Base-by-base conservation (phyloP, 805 yeast genomes). In the Kazachstania taianensis region DNA sequence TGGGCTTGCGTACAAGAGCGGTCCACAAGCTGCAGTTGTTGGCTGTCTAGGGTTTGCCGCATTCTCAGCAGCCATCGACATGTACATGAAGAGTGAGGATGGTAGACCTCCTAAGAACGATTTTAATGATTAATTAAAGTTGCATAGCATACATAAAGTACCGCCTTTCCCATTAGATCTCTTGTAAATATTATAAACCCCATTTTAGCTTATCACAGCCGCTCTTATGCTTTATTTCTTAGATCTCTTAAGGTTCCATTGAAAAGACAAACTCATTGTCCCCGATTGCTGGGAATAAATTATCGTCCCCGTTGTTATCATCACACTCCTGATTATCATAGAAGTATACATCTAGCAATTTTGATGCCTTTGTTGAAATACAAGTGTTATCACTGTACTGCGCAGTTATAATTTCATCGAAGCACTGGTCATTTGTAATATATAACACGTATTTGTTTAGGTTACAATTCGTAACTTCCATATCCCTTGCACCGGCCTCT, bases 11-110 rank as follows among this genome's bases (percentile, higher is more conserved):
- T 71, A 82, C 47, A 84, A 81, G 54, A 75, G 92, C 32, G 98
- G 98, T 1, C 98, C 98, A 1, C 86, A 79, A 49, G 94, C 94
- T 20, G 92, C 95, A 0, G 49, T 77, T 18, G 57, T 87, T 40
- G 98, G 98, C 1, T 92, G 97, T 67, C 96, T 94, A 19, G 98
- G 96, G 7, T 92, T 92, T 65, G 96, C 97, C 2, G 94, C 92
- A 6, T 92, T 92, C 58, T 80, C 94, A 38, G 78, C 85, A 4
- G 94, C 94, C 28, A 63, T 87, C 40, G 96, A 87, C 55, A 56
- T 81, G 45, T 87, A 87, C 50, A 70, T 87, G 80, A 73, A 87
- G 48, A 75, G 82, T 48, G 96, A 86, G 46, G 71, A 78, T 53
- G 77, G 78, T 3, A 72, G 72, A 32, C 96, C 97, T 17, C 96